phyloP scores from a whole-genome alignment of 2,329 filamentous ascomycete genomes.

The Rhexocercosporidium sp. region DNA sequence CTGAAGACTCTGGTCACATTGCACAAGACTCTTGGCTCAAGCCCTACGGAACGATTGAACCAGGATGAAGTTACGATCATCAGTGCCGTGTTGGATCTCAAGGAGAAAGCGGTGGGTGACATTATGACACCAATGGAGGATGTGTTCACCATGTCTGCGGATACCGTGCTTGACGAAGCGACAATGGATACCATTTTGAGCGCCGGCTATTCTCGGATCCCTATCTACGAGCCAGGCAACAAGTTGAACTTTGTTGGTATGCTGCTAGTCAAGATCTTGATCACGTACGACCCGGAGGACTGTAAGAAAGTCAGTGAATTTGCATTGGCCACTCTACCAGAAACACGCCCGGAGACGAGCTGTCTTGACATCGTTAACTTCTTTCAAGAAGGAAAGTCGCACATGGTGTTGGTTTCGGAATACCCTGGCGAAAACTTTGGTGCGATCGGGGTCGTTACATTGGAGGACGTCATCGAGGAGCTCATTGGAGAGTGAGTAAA shows the following conservation, averaged over 20 bases:
- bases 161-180: conserved; percentile 88
- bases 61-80: conserved; percentile 99
- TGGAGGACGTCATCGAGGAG: conserved; percentile 98
- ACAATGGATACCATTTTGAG: conserved; percentile 95
- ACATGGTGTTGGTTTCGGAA: conserved; percentile 97
- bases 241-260: conserved; percentile 92
- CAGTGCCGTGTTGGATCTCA: conserved; percentile 92
- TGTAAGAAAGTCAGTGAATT: conserved; percentile 86
- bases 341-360: conserved; percentile 93
- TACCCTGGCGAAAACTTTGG: conserved; percentile 88
- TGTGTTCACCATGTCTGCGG: conserved; percentile 95
- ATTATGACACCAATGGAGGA: conserved; percentile 99
- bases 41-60: conserved; percentile 84
- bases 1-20: conserved; percentile 95
- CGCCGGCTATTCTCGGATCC: conserved; percentile 94
- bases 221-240: conserved; percentile 87
- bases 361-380: conserved; percentile 99
- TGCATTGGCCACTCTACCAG: conserved; percentile 88
- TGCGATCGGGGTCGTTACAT: conserved; percentile 88
- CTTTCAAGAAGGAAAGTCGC: conserved; percentile 98
- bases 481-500: conserved; percentile 90
- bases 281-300: conserved; percentile 98
- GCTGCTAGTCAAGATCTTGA: conserved; percentile 97
- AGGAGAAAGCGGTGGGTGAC: conserved; percentile 90
- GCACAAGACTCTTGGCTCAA: conserved; percentile 87